phyloP scores from a whole-genome alignment of 1,284 basidiomycete genomes.

The Psilocybe mexicana region DNA sequence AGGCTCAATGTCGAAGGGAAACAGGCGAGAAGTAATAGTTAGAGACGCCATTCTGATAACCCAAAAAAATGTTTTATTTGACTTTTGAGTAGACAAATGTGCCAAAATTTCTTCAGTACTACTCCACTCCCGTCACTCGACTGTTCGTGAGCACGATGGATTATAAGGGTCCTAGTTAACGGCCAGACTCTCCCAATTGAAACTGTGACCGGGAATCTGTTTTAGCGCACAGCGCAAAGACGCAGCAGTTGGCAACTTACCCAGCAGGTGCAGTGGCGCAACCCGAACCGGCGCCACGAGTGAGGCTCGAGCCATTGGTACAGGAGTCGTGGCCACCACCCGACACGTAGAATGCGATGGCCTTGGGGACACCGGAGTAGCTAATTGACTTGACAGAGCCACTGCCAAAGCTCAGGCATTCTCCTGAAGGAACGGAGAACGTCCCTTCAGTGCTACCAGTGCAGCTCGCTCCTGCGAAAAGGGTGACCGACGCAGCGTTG shows the following conservation, averaged over 20 bases:
- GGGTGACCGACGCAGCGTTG: slow-evolving; percentile 4
- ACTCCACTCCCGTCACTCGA: too few species aligned
- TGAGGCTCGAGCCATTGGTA: slow-evolving; percentile 8
- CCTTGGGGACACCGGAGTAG: slow-evolving; percentile 8
- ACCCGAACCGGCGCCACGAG: slow-evolving; percentile 9
- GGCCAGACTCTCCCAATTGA: neutral
- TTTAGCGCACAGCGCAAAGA: neutral
- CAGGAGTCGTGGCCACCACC: slow-evolving; percentile 6
- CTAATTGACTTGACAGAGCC: neutral
- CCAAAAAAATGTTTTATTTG: too few species aligned
- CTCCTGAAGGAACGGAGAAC: neutral
- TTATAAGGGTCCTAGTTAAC: neutral
- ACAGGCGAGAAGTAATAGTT: too few species aligned
- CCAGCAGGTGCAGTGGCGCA: slow-evolving; percentile 10
- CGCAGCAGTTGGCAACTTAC: neutral
- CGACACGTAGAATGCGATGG: slow-evolving; percentile 9
- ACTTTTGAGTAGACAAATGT: too few species aligned
- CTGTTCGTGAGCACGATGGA: too few species aligned
- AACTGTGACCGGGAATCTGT: neutral
- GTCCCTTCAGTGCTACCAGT: neutral
- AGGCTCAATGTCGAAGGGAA: too few species aligned
- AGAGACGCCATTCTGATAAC: too few species aligned
- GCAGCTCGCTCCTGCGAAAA: slow-evolving; percentile 2
- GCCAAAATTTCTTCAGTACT: too few species aligned
- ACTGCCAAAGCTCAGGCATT: slow-evolving; percentile 3